Percentiles rank a stretch among this genome's conserved stretches.
Evolutionary conservation across 352 stramenopile genomes (phyloP).

Genomic region (Phytophthora hibernalis): DNA sequence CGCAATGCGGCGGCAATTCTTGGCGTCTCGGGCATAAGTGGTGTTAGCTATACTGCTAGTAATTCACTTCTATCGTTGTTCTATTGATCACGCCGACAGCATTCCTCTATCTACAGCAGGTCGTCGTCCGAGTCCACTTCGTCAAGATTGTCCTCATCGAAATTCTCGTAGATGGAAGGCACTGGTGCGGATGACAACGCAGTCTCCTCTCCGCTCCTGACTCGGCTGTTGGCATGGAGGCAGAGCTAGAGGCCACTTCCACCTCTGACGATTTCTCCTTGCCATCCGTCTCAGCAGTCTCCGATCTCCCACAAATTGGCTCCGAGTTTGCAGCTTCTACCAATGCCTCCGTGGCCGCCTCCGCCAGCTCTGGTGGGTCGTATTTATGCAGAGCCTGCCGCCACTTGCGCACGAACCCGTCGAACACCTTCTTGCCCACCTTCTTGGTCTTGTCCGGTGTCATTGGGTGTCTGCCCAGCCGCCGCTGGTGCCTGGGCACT

Average conservation of each 20-base stretch:
- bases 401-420: conserved; percentile 81
- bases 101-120: conserved; percentile 51
- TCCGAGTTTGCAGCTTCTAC: neutral
- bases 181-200: neutral
- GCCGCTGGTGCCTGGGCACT: conserved; percentile 65
- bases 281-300: neutral
- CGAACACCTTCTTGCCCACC: conserved; percentile 86
- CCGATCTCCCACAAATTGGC: neutral
- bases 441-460: conserved; percentile 83
- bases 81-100: conserved; percentile 13
- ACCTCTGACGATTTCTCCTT: neutral
- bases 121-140: conserved; percentile 71
- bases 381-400: conserved; percentile 83
- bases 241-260: conserved; percentile 1
- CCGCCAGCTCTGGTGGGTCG: conserved; percentile 73
- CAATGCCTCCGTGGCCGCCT: conserved; percentile 15
- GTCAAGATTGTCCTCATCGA: conserved; percentile 66
- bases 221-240: neutral
- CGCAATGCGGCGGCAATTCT: conserved; percentile 76
- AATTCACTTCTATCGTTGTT: conserved; percentile 15
- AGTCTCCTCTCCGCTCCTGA: neutral
- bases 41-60: neutral
- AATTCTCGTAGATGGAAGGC: conserved; percentile 74
- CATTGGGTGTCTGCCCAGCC: conserved; percentile 59
- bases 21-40: conserved; percentile 45